Base-by-base conservation (phyloP, 257 asterid species). In the Dorcoceras hygrometricum region DNA sequence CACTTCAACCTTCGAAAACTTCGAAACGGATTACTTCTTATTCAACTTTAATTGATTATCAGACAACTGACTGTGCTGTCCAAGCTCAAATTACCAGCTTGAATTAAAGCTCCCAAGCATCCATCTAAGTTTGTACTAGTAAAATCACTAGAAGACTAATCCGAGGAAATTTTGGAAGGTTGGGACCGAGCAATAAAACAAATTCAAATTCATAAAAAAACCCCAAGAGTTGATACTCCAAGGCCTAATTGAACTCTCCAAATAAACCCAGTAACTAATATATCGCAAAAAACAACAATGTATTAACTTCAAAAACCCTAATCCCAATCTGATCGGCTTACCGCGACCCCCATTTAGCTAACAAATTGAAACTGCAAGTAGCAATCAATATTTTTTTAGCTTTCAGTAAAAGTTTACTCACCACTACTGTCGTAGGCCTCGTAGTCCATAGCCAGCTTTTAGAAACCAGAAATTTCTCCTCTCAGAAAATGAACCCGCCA, bases 351-450 rank as follows among this genome's bases (percentile, higher is more conserved):
- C 4, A 11, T 29, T 24, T 26, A 27, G 8, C 66, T 31, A 9
- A 65, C 8, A 36, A 69, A 71, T 65, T 36, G 29, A 29, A 65
- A 60, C 59, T 54, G 39, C 56, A 19, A 59, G 62, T 26, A 28
- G 48, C 3, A 68, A 36, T 9, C 59, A 50, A n/a, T 8, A 5
- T 12, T 2, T 59, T 73, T 76, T 62, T 20, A 50, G 59, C 22
- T 63, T 66, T 23, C 65, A 63, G 20, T 9, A 23, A 12, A 71
- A 54, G 29, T 4, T 46, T 62, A 72, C 88, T 78, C 73, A 89
- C 96, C 96, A 23, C 95, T 89, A 74, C 91, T 85, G 65, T 85
- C 91, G 73, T 67, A 80, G 54, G 86, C 76, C 72, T 80, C 86
- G 86, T 80, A 85, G 51, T 80, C 88, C 88, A 82, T 85, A 60